These are phyloP conservation scores for Cyanophora paradoxa DNA, from an alignment of 78 protist genomes.

Conservation along the genomic window DNA sequence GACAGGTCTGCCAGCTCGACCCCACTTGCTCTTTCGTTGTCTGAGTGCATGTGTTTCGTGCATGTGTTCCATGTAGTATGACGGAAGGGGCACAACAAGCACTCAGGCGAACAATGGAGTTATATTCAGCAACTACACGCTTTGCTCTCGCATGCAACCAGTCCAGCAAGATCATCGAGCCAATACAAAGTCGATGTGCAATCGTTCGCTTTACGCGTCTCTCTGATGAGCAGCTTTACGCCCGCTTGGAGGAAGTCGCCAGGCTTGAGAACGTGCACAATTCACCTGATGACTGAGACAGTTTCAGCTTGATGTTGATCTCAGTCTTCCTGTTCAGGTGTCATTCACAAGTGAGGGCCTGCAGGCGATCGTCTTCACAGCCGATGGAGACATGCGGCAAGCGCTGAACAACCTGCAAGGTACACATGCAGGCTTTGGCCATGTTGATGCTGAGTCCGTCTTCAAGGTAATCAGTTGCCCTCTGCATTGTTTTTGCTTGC, in stretches of 20 bases:
- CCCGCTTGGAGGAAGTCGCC: conserved; percentile 49
- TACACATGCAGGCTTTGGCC: conserved; percentile 85
- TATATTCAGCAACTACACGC: conserved; percentile 84
- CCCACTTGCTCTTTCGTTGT: background rate
- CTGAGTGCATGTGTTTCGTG: background rate
- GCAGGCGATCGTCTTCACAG: conserved; percentile 85
- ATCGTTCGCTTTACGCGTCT: conserved; percentile 75
- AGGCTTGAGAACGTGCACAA: conserved; percentile 36
- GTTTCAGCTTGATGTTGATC: too few relatives aligned
- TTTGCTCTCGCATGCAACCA: conserved; percentile 95
- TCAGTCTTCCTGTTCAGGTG: background rate
- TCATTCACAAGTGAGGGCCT: conserved; percentile 64
- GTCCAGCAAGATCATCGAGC: conserved; percentile 89
- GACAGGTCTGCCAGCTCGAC: conserved; percentile 55
- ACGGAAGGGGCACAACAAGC: conserved; percentile 97
- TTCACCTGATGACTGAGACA: too few relatives aligned
- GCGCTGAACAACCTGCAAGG: conserved; percentile 93
- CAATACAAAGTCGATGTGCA: conserved; percentile 94
- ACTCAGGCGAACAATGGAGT: conserved; percentile 91
- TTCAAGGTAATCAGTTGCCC: conserved; percentile 60
- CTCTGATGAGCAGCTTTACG: conserved; percentile 60
- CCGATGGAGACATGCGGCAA: conserved; percentile 92
- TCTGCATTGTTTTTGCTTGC: background rate
- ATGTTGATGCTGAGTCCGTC: conserved; percentile 72
- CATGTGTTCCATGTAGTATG: conserved; percentile 51